A percentile compares a stretch with the other conserved stretches of the same genome.
These are phyloP conservation scores for Ananas comosus DNA, from an alignment of 176 grass and related monocot genomes.

Conservation along the genomic window DNA sequence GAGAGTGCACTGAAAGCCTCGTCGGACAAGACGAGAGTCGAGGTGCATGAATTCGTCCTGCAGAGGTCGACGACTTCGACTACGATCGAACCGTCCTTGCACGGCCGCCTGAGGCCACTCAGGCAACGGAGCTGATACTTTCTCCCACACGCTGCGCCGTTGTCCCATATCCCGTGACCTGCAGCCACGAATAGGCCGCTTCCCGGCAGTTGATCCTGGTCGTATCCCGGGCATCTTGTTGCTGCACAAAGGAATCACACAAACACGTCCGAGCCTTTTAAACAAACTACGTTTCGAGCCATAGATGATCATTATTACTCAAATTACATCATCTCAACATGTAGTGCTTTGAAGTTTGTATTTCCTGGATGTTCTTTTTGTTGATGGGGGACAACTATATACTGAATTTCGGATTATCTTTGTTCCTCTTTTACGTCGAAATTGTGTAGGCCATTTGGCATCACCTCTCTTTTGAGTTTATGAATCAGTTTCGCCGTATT, in stretches of 20 bases:
- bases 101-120: constrained; percentile 31
- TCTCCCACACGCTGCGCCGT: constrained; percentile 37
- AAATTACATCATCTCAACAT: no score
- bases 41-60: constrained; percentile 4
- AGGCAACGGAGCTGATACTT: constrained; percentile 32
- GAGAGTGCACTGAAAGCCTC: constrained; percentile 30
- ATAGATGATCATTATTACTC: no score
- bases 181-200: constrained; percentile 30
- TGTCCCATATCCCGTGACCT: constrained; percentile 30
- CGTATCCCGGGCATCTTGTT: constrained; percentile 28
- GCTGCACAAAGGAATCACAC: constrained; percentile 7
- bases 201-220: constrained; percentile 22
- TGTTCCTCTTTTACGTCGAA: no score
- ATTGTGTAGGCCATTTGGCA: no score
- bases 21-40: constrained; percentile 29
- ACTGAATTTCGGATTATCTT: no score
- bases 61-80: constrained; percentile 39
- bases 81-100: constrained; percentile 21
- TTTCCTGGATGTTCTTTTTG: no score
- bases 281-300: no score
- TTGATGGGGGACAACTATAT: no score
- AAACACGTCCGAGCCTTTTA: no score
- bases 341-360: no score
- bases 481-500: no score
- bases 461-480: no score